Percentiles rank a stretch among this genome's conserved stretches.
These are phyloP conservation scores for Cocos nucifera DNA, from an alignment of 176 grass and related monocot genomes.

Conservation along the genomic window DNA sequence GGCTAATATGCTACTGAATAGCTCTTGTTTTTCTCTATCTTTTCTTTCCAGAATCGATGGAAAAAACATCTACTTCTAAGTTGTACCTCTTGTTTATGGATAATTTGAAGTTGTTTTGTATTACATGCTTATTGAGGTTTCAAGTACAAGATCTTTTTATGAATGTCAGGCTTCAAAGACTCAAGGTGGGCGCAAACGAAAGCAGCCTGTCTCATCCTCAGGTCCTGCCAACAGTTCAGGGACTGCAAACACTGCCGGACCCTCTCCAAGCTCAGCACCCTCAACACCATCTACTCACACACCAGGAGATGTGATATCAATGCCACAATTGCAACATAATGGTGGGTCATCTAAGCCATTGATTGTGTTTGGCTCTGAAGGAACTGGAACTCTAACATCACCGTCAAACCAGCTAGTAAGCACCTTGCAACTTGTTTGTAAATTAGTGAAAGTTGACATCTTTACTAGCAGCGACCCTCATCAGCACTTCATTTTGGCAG, in stretches of 20 bases:
- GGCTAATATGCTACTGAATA: too few relatives aligned
- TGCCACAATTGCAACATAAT: slow-evolving; percentile 72
- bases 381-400: slow-evolving; percentile 76
- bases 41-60: too few relatives aligned
- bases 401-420: slow-evolving; percentile 71
- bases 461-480: neutral
- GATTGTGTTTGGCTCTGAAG: slow-evolving; percentile 67
- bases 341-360: slow-evolving; percentile 67
- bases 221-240: slow-evolving; percentile 85
- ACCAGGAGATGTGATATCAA: slow-evolving; percentile 80
- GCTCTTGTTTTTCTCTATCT: too few relatives aligned
- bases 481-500: neutral
- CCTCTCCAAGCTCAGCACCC: slow-evolving; percentile 92
- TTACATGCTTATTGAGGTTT: neutral
- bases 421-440: neutral
- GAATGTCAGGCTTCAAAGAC: slow-evolving; percentile 38
- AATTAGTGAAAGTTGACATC: neutral
- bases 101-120: slow-evolving; percentile 15
- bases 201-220: slow-evolving; percentile 68
- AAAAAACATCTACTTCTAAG: too few relatives aligned
- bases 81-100: neutral
- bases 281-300: slow-evolving; percentile 98
- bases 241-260: slow-evolving; percentile 88
- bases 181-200: slow-evolving; percentile 27
- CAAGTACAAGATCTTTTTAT: slow-evolving; percentile 1